Evolutionary conservation across 306 rosid species (phyloP), one percentile per base, ranked within the genome.

Genomic region (Lagenaria siceraria): DNA sequence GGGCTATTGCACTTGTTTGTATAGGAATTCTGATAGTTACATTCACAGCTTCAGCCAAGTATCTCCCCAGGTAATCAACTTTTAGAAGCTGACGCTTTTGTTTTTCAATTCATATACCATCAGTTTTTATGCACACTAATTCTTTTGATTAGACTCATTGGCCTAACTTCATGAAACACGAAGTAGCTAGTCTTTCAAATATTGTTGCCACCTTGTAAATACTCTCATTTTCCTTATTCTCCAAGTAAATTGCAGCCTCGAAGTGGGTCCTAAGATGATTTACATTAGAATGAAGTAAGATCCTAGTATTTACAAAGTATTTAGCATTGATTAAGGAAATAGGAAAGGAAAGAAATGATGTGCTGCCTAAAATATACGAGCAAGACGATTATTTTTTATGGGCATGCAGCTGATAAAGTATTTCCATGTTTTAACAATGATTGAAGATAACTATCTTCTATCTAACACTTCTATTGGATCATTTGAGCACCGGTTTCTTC

Each of bases 1-100:
- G 96, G 96, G 79, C 89, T 79, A 92, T 92, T 78, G 60, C 83
- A 70, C 70, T 87, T 80, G 78, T 88, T 55, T 92, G 96, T 54
- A 17, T 86, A 31, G 96, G 96, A 76, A 65, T 80, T 81, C 79
- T 88, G 79, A 69, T 86, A 76, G 69, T 90, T 74, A 73, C 91
- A 8, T 71, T 72, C 75, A 84, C 88, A 18, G 91, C 93, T 88
- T 87, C 92, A 78, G 87, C 81, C 19, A 82, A 82, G 24, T 31
- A 81, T 73, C 80, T 84, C 78, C 87, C 96, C 77, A 85, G 93
- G 96, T 90, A 66, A 70, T 27, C 75, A 46, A 24, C 58, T 7
- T 13, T 22, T 46, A 70, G 75, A 70, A 43, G n/a, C 24, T 25
- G 25, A 15, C 5, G 7, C 18, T 71, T 25, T 69, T 35, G 0